phyloP scores from a whole-genome alignment of 176 grass and related monocot species.

The Miscanthus lutarioriparius region DNA sequence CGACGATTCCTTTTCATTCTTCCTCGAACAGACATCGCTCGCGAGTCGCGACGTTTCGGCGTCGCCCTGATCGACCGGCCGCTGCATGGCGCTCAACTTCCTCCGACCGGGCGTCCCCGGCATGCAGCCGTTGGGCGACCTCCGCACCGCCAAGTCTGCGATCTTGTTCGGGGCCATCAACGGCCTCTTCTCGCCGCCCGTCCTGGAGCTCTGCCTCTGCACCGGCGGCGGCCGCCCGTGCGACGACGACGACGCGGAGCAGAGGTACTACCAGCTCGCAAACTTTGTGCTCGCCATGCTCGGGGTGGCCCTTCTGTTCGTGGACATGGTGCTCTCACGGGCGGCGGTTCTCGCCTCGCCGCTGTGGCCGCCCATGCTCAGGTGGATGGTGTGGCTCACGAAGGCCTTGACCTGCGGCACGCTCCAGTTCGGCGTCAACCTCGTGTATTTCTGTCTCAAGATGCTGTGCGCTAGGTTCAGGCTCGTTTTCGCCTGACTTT shows the following conservation, averaged over 20 bases:
- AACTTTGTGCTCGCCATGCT: conserved; percentile 19
- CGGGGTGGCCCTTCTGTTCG: neutral
- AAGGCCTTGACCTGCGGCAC: conserved; percentile 1
- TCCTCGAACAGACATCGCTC: neutral
- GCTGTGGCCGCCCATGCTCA: neutral
- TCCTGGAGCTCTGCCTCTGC: conserved; percentile 12
- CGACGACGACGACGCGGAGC: neutral
- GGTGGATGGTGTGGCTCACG: conserved; percentile 3
- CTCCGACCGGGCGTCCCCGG: neutral
- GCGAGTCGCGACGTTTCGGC: neutral
- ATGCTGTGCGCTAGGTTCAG: neutral
- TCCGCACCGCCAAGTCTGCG: neutral
- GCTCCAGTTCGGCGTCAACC: conserved; percentile 2
- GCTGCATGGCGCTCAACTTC: neutral
- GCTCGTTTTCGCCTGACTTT: neutral
- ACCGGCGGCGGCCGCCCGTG: neutral
- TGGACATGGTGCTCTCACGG: neutral
- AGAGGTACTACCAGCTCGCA: conserved; percentile 19
- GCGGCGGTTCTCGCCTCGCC: neutral
- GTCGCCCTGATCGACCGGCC: neutral
- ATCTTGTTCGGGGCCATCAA: conserved; percentile 17
- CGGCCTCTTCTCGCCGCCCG: conserved; percentile 17
- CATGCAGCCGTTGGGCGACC: neutral
- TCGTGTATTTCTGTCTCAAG: neutral
- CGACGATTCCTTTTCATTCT: neutral